Evolutionary conservation across 2,329 filamentous ascomycete genomes (phyloP).

Genomic region (Colletotrichum liriopes): DNA sequence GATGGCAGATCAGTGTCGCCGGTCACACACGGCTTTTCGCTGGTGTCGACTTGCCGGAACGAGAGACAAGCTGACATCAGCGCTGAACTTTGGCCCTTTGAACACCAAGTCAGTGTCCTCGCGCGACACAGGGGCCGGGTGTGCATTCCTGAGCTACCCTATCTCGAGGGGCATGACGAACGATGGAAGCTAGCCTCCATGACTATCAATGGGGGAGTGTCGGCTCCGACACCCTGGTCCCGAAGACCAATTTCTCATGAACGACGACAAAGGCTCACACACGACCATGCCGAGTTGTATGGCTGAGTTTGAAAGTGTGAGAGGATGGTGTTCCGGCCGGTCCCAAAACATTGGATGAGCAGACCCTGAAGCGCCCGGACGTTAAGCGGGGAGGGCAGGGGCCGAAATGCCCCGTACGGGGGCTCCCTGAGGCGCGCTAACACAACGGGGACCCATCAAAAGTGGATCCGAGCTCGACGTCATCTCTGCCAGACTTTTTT

Average conservation of each 20-base stretch:
- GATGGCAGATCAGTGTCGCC: constrained; percentile 21
- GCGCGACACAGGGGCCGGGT: too few relatives aligned
- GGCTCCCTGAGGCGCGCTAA: not conserved
- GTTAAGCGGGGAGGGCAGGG: not conserved
- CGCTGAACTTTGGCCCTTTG: not conserved
- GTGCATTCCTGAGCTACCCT: too few relatives aligned
- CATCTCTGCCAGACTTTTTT: constrained; percentile 34
- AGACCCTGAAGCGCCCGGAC: constrained; percentile 7
- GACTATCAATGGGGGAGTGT: too few relatives aligned
- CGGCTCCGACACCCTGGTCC: too few relatives aligned
- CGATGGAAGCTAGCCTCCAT: too few relatives aligned
- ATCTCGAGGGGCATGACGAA: too few relatives aligned
- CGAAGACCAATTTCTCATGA: too few relatives aligned
- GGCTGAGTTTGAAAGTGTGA: not conserved
- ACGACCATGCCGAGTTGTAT: not conserved
- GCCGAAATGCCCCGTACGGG: not conserved
- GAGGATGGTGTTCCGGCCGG: not conserved
- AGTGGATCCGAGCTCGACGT: constrained; percentile 30
- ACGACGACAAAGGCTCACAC: too few relatives aligned
- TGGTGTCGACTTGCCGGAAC: constrained; percentile 51
- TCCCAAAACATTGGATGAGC: constrained; percentile 13
- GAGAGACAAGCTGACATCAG: constrained; percentile 26
- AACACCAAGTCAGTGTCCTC: too few relatives aligned
- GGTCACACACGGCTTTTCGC: constrained; percentile 47
- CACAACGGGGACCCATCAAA: not conserved